These are phyloP conservation scores for Trichoderma arundinaceum DNA, from an alignment of 2,329 filamentous ascomycete genomes.

Conservation along the genomic window DNA sequence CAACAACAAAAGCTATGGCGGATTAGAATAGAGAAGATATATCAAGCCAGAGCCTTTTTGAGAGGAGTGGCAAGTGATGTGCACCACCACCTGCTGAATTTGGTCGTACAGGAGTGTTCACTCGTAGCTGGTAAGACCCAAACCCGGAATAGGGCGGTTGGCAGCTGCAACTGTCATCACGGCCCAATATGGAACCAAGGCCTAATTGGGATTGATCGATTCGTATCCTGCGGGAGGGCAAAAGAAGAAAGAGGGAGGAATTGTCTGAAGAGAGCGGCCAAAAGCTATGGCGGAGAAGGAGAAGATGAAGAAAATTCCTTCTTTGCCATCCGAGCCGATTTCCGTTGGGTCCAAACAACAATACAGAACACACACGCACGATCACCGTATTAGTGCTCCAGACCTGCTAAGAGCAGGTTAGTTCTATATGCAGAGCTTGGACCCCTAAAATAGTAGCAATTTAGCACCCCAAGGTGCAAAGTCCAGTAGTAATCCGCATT, in stretches of 20 bases:
- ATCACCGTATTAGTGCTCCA: not conserved
- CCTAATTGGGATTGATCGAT: not conserved
- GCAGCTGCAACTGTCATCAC: constrained; percentile 18
- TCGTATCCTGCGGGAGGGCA: not conserved
- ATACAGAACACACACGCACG: not conserved
- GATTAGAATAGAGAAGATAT: not conserved
- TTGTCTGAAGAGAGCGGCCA: not conserved
- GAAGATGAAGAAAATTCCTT: not conserved
- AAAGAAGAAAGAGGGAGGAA: not conserved
- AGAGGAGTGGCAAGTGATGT: constrained; percentile 21
- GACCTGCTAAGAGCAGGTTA: not conserved
- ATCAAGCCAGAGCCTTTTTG: not conserved
- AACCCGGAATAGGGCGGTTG: not conserved
- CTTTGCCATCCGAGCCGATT: not conserved
- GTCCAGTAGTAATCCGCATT: not conserved
- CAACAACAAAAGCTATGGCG: not conserved
- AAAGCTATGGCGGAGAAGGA: no score
- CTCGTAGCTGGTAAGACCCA: constrained; percentile 1
- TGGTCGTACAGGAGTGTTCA: constrained; percentile 14
- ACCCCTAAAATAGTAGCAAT: constrained; percentile 21
- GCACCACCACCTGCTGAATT: constrained; percentile 28
- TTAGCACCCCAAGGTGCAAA: not conserved
- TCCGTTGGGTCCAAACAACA: not conserved
- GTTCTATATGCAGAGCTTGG: constrained; percentile 19
- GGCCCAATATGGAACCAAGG: constrained; percentile 18